Evolutionary conservation across 345 rosid species (phyloP), one percentile per base, ranked within the genome.

Genomic region (Psidium guajava): DNA sequence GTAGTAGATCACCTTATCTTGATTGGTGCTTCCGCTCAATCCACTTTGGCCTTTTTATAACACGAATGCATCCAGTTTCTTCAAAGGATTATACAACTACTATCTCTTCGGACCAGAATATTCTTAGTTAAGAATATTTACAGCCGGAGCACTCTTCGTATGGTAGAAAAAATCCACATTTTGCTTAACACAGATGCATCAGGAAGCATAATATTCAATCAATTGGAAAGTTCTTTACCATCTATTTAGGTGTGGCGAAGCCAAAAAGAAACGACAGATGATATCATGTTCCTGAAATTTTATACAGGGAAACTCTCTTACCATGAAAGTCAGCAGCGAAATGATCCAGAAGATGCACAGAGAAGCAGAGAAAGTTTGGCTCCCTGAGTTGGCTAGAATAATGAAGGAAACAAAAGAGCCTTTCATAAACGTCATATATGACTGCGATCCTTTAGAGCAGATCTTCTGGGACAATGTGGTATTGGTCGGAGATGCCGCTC

Each of bases 401-500:
- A 91, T 93, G 87, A 93, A 85, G 85, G 94, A 91, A 83, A 96
- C 99, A 5, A 87, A 89, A 7, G 95, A 93, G n/a, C 99, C 99
- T 69, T 95, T 96, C 90, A 85, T 96, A 28, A 96, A 95, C 57
- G 89, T 91, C 54, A 93, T 95, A 47, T 96, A 96, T 81, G 99
- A 96, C 83, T 90, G 88, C 54, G 94, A 95, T 57, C 98, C 98
- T 83, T 84, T 94, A 27, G 86, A 88, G 82, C 84, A 84, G 85
- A 86, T 93, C 58, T 85, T 88, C 56, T 93, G 93, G 95, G 92
- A 88, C 85, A 91, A 91, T 80, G 91, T 92, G 16, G 94, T 93
- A 28, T 87, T 95, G 25, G 85, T 93, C 2, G 99, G 98, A 54
- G 99, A 96, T 73, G 95, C 98, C 1, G 95, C 99, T 80, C 99